phyloP scores from a whole-genome alignment of 768 basidiomycete genomes.

The Mycena metata region DNA sequence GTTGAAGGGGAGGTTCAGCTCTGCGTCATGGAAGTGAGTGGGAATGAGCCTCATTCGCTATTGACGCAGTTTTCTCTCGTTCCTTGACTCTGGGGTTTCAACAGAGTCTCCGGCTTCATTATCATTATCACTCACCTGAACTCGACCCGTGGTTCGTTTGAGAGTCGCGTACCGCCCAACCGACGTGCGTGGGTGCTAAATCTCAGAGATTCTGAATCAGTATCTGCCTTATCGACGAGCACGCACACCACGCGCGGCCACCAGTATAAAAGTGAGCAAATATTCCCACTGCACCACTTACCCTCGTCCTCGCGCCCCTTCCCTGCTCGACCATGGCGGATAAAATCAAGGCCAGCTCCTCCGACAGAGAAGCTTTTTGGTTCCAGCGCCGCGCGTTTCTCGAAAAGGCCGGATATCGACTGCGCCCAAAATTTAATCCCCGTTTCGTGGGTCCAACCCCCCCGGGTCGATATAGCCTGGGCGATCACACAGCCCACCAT shows the following conservation, averaged over 20 bases:
- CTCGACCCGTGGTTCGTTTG: no score
- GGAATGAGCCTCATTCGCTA: no score
- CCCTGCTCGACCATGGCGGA: slow-evolving; percentile 16
- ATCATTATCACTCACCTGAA: no score
- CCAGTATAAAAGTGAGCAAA: slow-evolving; percentile 17
- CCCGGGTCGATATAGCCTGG: slow-evolving; percentile 21
- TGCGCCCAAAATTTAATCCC: slow-evolving; percentile 33
- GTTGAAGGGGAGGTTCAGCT: no score
- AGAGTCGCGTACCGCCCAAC: no score
- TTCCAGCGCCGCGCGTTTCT: slow-evolving; percentile 35
- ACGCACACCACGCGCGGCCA: slow-evolving; percentile 27
- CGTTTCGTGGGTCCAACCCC: slow-evolving; percentile 30
- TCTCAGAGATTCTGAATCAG: not conserved
- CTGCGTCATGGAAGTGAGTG: no score
- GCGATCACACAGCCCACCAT: slow-evolving; percentile 35
- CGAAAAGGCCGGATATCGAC: slow-evolving; percentile 33
- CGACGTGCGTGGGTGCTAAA: no score
- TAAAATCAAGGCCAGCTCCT: slow-evolving; percentile 12
- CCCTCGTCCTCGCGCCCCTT: not conserved
- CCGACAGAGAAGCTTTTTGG: slow-evolving; percentile 34
- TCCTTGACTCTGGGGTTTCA: no score
- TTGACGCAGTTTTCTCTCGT: no score
- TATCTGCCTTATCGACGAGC: slow-evolving; percentile 8
- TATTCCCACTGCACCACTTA: slow-evolving; percentile 19
- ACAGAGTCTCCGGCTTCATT: no score